These are phyloP conservation scores for Phytopythium montanum DNA, from an alignment of 352 stramenopile genomes.

Conservation along the genomic window DNA sequence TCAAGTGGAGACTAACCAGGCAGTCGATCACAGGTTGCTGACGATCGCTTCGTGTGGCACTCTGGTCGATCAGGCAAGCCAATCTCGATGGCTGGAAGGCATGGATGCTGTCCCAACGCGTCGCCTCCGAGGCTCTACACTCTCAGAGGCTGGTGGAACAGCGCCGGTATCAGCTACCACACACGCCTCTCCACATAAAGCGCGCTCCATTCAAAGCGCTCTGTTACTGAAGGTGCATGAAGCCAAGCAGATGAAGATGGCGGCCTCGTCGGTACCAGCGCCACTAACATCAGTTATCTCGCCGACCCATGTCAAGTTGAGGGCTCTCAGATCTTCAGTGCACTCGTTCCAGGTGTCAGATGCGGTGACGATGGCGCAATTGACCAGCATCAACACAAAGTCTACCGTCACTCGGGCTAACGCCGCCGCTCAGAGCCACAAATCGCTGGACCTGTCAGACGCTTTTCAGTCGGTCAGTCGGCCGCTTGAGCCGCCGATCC, in stretches of 20 bases:
- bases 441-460: not conserved
- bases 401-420: not conserved
- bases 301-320: not conserved
- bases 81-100: not conserved
- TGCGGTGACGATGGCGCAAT: not conserved
- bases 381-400: not conserved
- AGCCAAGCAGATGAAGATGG: slow-evolving; percentile 23
- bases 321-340: not conserved
- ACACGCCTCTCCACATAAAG: not conserved
- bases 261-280: not conserved
- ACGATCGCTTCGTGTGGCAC: not conserved
- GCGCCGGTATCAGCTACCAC: too few species aligned
- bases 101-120: not conserved
- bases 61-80: not conserved
- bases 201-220: slow-evolving; percentile 13
- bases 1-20: too few species aligned
- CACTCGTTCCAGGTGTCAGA: too few species aligned
- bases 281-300: not conserved
- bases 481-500: not conserved
- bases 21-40: not conserved
- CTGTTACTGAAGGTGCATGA: slow-evolving; percentile 38
- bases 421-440: not conserved
- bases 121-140: not conserved
- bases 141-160: not conserved
- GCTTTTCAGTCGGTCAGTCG: not conserved